Evolutionary conservation across 2,329 filamentous ascomycete species (phyloP).

Genomic region (Drechslerella stenobrocha): DNA sequence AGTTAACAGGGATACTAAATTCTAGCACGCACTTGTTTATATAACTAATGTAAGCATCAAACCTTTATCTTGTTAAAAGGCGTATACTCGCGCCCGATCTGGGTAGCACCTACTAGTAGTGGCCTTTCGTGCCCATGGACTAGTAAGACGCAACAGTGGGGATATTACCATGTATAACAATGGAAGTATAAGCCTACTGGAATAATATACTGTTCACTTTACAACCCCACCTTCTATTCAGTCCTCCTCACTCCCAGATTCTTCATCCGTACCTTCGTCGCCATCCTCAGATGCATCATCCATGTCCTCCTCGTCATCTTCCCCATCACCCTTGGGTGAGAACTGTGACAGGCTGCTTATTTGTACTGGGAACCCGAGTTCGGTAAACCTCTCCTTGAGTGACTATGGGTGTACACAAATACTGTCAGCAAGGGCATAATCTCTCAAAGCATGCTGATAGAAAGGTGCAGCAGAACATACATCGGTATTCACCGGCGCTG

Average conservation of each 20-base stretch:
- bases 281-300: conserved; percentile 16
- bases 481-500: conserved; percentile 80
- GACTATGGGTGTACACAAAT: conserved; percentile 62
- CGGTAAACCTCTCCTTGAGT: conserved; percentile 73
- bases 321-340: conserved; percentile 25
- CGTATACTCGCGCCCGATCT: too few relatives aligned
- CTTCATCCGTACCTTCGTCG: conserved; percentile 25
- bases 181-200: too few relatives aligned
- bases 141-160: too few relatives aligned
- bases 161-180: too few relatives aligned
- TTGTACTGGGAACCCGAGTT: conserved; percentile 76
- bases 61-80: too few relatives aligned
- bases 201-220: too few relatives aligned
- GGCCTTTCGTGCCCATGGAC: too few relatives aligned
- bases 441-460: conserved; percentile 16
- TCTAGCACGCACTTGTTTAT: too few relatives aligned
- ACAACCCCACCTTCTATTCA: background rate
- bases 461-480: conserved; percentile 60
- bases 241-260: conserved; percentile 26
- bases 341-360: conserved; percentile 64
- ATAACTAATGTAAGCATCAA: too few relatives aligned
- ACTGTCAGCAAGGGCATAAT: conserved; percentile 48
- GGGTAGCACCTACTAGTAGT: too few relatives aligned
- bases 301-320: conserved; percentile 31
- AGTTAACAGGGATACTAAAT: background rate